A percentile compares a stretch with the other conserved stretches of the same genome.
These are phyloP conservation scores for Saksenaea oblongispora DNA, from an alignment of 371 early-diverging fungal species.

Conservation along the genomic window DNA sequence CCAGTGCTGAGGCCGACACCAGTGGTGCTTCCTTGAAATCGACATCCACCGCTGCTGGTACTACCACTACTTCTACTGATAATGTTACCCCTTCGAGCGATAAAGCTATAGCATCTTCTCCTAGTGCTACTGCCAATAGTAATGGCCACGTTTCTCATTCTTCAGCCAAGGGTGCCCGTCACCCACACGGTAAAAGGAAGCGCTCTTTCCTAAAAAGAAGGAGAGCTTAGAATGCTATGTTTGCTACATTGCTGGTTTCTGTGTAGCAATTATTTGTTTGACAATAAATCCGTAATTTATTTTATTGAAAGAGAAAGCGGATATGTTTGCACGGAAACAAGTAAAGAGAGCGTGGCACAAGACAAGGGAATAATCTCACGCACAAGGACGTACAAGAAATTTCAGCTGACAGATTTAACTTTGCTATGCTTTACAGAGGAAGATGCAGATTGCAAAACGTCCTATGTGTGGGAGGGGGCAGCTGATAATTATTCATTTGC, in stretches of 20 bases:
- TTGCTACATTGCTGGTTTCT: too few species aligned
- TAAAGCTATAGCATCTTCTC: not conserved
- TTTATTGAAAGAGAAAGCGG: too few species aligned
- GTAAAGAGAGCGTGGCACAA: not conserved
- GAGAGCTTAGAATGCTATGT: not conserved
- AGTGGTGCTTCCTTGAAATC: too few species aligned
- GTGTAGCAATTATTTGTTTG: too few species aligned
- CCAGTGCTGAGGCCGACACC: too few species aligned
- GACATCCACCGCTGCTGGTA: not conserved
- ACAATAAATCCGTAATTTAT: too few species aligned
- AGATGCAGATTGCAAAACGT: not conserved
- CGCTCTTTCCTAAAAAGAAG: not conserved
- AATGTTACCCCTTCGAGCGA: not conserved
- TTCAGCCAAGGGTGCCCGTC: not conserved
- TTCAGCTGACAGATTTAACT: not conserved
- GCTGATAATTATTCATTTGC: slow-evolving; percentile 1
- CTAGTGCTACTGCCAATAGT: not conserved
- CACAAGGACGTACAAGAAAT: not conserved
- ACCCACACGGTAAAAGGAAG: not conserved
- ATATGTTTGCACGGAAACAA: too few species aligned
- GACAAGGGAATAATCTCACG: not conserved
- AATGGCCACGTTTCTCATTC: not conserved
- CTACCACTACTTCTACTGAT: not conserved
- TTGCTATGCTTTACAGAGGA: not conserved
- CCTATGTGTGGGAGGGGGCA: not conserved